Evolutionary conservation across 805 yeast genomes (phyloP).

Genomic region (Lipomyces anomalus): DNA sequence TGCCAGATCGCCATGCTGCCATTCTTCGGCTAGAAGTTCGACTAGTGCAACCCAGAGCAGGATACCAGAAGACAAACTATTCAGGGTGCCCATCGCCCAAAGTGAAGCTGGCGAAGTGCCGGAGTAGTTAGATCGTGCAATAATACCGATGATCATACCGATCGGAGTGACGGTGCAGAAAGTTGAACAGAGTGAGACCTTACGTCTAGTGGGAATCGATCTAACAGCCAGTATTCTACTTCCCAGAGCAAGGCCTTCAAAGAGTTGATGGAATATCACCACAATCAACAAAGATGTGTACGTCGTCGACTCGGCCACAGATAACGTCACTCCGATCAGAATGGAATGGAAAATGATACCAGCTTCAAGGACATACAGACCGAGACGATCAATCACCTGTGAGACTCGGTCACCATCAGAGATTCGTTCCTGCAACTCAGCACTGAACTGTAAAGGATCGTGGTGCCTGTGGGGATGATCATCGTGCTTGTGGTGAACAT

Average conservation of each 20-base stretch:
- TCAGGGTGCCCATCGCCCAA: constrained; percentile 61
- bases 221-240: constrained; percentile 57
- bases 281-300: constrained; percentile 61
- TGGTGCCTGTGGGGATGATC: too few relatives aligned
- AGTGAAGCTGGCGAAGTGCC: constrained; percentile 12
- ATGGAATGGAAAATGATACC: constrained; percentile 73
- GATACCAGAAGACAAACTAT: constrained; percentile 72
- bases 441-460: too few relatives aligned
- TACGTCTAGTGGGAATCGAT: constrained; percentile 26
- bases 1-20: constrained; percentile 55
- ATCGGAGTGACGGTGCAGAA: constrained; percentile 62
- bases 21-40: constrained; percentile 75
- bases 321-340: constrained; percentile 63
- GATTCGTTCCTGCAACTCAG: too few relatives aligned
- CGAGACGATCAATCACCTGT: constrained; percentile 15
- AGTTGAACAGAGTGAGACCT: constrained; percentile 34
- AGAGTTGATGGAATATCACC: constrained; percentile 69
- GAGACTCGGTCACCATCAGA: too few relatives aligned
- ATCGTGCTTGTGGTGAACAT: too few relatives aligned
- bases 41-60: constrained; percentile 71
- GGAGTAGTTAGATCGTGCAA: constrained; percentile 50
- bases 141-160: constrained; percentile 73
- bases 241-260: constrained; percentile 83
- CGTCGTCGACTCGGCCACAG: constrained; percentile 62
- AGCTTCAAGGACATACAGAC: constrained; percentile 48